Conservation (phyloP, 495 filamentous ascomycete genomes). For the Penicillium mononematosum region DNA sequence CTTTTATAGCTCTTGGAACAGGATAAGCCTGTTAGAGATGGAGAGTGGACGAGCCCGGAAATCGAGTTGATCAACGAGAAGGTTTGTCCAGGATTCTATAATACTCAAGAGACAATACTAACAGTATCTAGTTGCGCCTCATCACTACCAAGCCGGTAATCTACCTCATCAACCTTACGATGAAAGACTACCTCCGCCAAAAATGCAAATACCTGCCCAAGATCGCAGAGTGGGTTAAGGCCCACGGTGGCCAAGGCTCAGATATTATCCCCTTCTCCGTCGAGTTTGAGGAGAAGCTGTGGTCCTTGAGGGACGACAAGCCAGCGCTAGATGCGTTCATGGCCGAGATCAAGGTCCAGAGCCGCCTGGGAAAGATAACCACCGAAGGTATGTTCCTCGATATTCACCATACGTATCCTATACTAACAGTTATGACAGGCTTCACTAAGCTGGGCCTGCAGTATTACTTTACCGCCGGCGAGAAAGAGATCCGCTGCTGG, state of each 20-base stretch:
- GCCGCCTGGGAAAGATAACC: neutral
- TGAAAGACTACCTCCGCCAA: conserved; percentile 1
- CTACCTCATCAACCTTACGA: neutral
- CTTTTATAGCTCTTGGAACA: neutral
- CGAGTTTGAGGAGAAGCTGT: conserved; percentile 3
- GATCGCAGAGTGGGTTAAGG: conserved; percentile 2
- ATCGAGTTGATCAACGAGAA: conserved; percentile 4
- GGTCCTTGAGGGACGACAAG: conserved; percentile 1
- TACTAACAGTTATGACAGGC: neutral
- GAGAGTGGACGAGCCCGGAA: conserved; percentile 1
- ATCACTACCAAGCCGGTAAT: conserved; percentile 4
- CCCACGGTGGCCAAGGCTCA: neutral
- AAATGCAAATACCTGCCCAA: conserved; percentile 2
- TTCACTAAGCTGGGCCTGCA: conserved; percentile 1
- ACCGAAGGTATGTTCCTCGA: neutral
- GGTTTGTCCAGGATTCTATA: neutral
- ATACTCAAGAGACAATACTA: neutral
- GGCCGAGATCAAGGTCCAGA: neutral
- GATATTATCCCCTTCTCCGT: conserved; percentile 3
- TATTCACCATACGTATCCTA: neutral
- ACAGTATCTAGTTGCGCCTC: neutral
- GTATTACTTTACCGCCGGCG: conserved; percentile 1
- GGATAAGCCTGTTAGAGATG: conserved; percentile 3
- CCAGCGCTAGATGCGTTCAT: neutral
- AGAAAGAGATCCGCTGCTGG: conserved; percentile 4